Evolutionary conservation across 2,329 filamentous ascomycete genomes (phyloP), one percentile per base, ranked within the genome.

Genomic region (Hysterium pulicare): DNA sequence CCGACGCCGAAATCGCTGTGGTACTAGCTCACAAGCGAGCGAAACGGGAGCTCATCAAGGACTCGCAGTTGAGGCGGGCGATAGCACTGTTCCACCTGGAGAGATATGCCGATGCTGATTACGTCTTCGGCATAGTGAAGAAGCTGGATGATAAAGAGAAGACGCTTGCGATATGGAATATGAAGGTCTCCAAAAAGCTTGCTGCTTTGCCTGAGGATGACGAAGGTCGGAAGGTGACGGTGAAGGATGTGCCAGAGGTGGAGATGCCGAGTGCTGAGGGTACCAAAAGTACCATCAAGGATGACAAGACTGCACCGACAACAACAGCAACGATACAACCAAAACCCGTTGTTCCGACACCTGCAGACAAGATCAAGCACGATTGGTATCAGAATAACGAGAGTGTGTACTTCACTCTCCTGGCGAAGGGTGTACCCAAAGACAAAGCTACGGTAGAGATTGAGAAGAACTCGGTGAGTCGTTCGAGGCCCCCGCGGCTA

Each of bases 41-140:
- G 23, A 86, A 84, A 56, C 81, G 86, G 38, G 81, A 88, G 50
- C 76, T 86, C 22, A 88, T 96, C 64, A 76, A 83, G 34, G 80
- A 88, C n/a, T 84, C 87, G 2, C 88, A 96, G 58, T 81, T 93
- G 57, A 82, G 90, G 53, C 81, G 91, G 28, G 86, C 81, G 4
- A 80, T 95, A 10, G 78, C 85, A 9, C 74, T 91, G 20, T 86
- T 82, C 64, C 79, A 83, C 37, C 71, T 90, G 31, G 80, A 79
- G 24, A 76, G 80, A 40, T 88, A 82, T 54, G 89, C 84, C 3
- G 85, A 96, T 66, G 84, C 90, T 1, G 78, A 83, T 45, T 78
- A 82, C 52, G 80, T 90, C 49, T 81, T 90, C 16, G 71, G 68
- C n/a, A 66, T 76, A 22, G 74, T 83, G 32, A 71, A 71, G 46